These are phyloP conservation scores for Boletus reticulatus DNA, from an alignment of 768 basidiomycete species.

Conservation along the genomic window DNA sequence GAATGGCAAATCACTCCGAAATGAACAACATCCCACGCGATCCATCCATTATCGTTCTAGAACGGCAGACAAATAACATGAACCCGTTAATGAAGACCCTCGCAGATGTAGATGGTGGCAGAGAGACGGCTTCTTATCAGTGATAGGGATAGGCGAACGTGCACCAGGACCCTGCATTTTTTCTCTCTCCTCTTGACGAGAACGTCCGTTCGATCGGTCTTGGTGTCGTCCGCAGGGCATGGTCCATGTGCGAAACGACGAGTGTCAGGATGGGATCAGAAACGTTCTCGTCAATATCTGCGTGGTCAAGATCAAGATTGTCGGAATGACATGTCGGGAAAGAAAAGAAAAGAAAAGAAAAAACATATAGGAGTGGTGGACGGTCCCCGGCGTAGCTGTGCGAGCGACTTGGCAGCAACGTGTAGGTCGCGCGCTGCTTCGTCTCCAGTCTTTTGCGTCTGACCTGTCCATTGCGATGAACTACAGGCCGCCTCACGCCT, in stretches of 20 bases:
- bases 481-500: constrained; percentile 4
- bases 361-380: not conserved
- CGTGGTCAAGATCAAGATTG: not conserved
- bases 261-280: not conserved
- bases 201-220: not conserved
- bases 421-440: constrained; percentile 21
- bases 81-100: not conserved
- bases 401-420: constrained; percentile 15
- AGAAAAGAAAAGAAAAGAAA: not conserved
- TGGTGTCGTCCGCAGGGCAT: not conserved
- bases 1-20: constrained; percentile 10
- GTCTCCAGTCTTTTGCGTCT: constrained; percentile 7
- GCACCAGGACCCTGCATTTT: constrained; percentile 7
- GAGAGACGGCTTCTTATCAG: constrained; percentile 6
- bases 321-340: not conserved
- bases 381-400: constrained; percentile 5
- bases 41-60: constrained; percentile 7
- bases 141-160: constrained; percentile 3
- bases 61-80: constrained; percentile 1
- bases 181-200: not conserved
- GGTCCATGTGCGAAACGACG: not conserved
- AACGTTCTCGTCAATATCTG: not conserved
- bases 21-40: constrained; percentile 21
- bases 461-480: constrained; percentile 3
- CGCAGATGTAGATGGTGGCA: constrained; percentile 4